A percentile compares a stretch with the other conserved stretches of the same genome.
These are phyloP conservation scores for Podila horticola DNA, from an alignment of 192 early-diverging fungal genomes.

Conservation along the genomic window DNA sequence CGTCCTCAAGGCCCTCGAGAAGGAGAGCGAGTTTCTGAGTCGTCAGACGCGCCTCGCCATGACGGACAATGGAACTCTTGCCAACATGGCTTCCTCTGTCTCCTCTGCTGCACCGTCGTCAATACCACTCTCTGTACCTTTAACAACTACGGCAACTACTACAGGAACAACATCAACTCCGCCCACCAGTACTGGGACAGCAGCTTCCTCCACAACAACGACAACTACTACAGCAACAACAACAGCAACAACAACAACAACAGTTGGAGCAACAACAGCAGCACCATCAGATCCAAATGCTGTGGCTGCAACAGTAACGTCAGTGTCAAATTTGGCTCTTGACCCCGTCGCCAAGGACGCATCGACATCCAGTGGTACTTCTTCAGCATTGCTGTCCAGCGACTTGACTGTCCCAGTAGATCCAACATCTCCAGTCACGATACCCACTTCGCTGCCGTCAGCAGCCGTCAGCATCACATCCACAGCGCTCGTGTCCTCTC, in stretches of 20 bases:
- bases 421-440: background rate
- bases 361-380: background rate
- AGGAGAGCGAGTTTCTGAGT: constrained; percentile 55
- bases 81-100: background rate
- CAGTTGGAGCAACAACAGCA: background rate
- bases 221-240: background rate
- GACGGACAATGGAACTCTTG: constrained; percentile 2
- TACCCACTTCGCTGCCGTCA: background rate
- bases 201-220: background rate
- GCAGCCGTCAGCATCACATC: constrained; percentile 8
- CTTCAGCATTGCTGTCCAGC: background rate
- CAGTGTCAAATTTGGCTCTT: background rate
- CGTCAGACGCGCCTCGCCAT: constrained; percentile 28
- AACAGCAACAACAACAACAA: background rate
- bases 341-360: background rate
- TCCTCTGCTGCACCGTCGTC: background rate
- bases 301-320: background rate
- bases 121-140: background rate
- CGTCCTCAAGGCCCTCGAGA: constrained; percentile 83
- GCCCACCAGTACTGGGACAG: too few species aligned
- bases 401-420: background rate
- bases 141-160: background rate
- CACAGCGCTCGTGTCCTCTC: constrained; percentile 16
- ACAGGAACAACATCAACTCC: background rate
- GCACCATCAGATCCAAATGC: background rate